Percentiles rank a stretch among this genome's conserved stretches.
phyloP scores from a whole-genome alignment of 23 red algal genomes.

The Gracilaria vermiculophylla region DNA sequence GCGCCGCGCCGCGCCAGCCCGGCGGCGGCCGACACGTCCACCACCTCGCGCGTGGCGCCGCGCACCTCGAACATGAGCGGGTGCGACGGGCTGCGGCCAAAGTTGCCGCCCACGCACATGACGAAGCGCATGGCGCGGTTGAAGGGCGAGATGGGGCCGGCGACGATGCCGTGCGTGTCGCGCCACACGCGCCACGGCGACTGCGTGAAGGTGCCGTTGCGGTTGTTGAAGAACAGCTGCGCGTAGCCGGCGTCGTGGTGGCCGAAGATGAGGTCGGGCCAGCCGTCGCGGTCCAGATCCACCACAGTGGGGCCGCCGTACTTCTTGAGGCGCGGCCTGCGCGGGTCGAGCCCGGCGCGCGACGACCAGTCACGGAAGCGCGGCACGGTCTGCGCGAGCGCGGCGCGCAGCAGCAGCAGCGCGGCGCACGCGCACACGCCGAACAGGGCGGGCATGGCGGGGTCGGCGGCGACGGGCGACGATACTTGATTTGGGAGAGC shows the following conservation, averaged over 20 bases:
- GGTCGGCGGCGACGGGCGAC: too few species aligned
- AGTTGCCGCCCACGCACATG: conserved; percentile 17
- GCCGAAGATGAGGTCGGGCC: conserved; percentile 25
- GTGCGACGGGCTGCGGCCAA: neutral
- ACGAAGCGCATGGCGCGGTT: neutral
- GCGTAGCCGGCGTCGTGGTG: conserved; percentile 24
- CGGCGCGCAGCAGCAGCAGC: neutral
- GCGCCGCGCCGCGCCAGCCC: neutral
- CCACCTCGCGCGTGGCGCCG: neutral
- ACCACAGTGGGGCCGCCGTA: conserved; percentile 45
- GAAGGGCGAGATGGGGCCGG: neutral
- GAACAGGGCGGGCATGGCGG: neutral
- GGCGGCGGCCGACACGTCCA: neutral
- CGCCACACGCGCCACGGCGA: conserved; percentile 8
- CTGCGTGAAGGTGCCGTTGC: conserved; percentile 20
- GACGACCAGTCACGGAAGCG: neutral
- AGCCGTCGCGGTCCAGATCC: conserved; percentile 50
- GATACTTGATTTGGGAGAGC: neutral
- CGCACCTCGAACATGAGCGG: conserved; percentile 26
- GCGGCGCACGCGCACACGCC: too few species aligned
- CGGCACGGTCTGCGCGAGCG: neutral
- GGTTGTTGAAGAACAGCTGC: conserved; percentile 24
- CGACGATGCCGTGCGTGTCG: conserved; percentile 34
- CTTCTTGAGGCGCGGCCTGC: conserved; percentile 10
- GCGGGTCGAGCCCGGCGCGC: neutral